Percentiles rank a stretch among this genome's conserved stretches.
Evolutionary conservation across 2,329 filamentous ascomycete genomes (phyloP).

Genomic region (Zymoseptoria ardabiliae): DNA sequence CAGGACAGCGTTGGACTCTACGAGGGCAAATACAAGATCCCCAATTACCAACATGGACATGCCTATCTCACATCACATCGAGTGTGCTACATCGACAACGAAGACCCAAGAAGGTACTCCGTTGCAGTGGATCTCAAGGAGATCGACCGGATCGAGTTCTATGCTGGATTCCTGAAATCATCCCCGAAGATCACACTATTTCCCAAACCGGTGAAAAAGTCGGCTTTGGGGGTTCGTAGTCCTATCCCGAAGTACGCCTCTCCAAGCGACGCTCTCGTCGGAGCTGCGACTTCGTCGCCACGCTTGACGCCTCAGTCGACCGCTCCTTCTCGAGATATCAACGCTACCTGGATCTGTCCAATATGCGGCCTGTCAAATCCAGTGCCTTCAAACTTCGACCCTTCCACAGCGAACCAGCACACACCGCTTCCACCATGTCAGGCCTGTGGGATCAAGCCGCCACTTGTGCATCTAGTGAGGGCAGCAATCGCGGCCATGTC

Average conservation of each 20-base stretch:
- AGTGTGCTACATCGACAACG: slow-evolving; percentile 87
- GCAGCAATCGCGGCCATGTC: slow-evolving; percentile 72
- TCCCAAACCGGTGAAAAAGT: slow-evolving; percentile 69
- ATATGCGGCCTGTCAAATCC: slow-evolving; percentile 95
- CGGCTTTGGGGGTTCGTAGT: slow-evolving; percentile 47
- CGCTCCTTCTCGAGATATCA: slow-evolving; percentile 41
- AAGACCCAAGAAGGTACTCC: slow-evolving; percentile 76
- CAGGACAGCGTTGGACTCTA: slow-evolving; percentile 97
- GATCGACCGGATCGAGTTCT: slow-evolving; percentile 84
- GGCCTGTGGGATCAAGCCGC: slow-evolving; percentile 89
- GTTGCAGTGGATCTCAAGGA: slow-evolving; percentile 82
- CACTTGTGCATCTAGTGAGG: slow-evolving; percentile 73
- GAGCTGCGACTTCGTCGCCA: slow-evolving; percentile 42
- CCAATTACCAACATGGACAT: slow-evolving; percentile 88
- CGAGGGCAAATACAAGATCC: slow-evolving; percentile 95
- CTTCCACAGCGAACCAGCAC: slow-evolving; percentile 67
- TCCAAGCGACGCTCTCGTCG: slow-evolving; percentile 35
- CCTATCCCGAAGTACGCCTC: slow-evolving; percentile 42
- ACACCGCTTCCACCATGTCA: slow-evolving; percentile 80
- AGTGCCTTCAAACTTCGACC: slow-evolving; percentile 88
- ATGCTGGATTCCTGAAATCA: slow-evolving; percentile 88
- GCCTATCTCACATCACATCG: slow-evolving; percentile 95
- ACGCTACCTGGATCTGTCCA: slow-evolving; percentile 86
- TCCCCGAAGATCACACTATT: slow-evolving; percentile 87
- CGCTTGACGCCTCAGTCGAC: slow-evolving; percentile 34